Evolutionary conservation across 768 basidiomycete species (phyloP).

Genomic region (Brasilioporus rufonigricans): DNA sequence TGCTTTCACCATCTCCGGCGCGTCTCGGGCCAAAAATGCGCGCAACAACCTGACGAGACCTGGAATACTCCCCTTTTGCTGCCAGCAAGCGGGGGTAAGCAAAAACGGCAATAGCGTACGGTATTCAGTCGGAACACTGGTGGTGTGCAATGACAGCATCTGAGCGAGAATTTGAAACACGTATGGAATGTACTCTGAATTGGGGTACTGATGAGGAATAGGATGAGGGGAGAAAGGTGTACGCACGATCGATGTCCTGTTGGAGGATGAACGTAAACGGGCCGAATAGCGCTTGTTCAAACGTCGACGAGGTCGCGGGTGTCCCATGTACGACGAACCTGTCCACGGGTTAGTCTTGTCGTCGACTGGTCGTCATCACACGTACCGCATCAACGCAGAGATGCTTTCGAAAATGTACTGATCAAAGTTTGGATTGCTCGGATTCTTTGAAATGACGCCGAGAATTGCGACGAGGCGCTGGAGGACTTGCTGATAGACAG

Average conservation of each 20-base stretch:
- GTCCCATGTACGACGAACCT: conserved; percentile 82
- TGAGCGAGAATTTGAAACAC: conserved; percentile 96
- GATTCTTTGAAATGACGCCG: conserved; percentile 89
- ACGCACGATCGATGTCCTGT: conserved; percentile 85
- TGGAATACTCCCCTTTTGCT: conserved; percentile 92
- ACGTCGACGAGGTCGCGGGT: conserved; percentile 62
- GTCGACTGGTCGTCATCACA: not conserved
- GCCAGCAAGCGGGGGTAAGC: conserved; percentile 84
- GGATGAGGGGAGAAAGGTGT: conserved; percentile 17
- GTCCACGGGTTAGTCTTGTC: not conserved
- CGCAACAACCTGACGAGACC: conserved; percentile 87
- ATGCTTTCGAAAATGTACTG: conserved; percentile 97
- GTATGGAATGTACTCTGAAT: conserved; percentile 87
- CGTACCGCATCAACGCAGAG: conserved; percentile 85
- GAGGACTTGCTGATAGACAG: conserved; percentile 63
- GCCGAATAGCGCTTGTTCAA: conserved; percentile 80
- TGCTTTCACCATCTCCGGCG: conserved; percentile 58
- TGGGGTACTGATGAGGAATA: not conserved
- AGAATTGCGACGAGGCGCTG: conserved; percentile 78
- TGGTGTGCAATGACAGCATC: conserved; percentile 80
- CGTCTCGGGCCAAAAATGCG: conserved; percentile 77
- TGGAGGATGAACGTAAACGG: conserved; percentile 87
- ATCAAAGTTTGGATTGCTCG: conserved; percentile 96
- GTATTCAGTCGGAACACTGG: conserved; percentile 72
- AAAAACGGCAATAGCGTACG: conserved; percentile 76